Base-by-base conservation (phyloP, 257 asterid genomes). In the Ajuga chamaepitys region DNA sequence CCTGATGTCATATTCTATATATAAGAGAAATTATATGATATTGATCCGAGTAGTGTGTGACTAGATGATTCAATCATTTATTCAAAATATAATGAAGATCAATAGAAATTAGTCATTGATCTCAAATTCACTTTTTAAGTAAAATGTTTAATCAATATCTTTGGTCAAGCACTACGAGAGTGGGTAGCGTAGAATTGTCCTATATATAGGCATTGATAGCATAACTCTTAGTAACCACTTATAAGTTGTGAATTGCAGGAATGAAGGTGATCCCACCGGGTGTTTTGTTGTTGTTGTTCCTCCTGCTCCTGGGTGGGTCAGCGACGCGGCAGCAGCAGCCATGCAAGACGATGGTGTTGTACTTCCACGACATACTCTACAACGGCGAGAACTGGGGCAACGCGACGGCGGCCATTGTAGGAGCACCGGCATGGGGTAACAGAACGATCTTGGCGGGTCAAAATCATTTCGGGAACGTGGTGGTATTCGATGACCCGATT, bases 341-440 rank as follows among this genome's bases (percentile, higher is more conserved):
- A 0, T 89, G 97, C 78, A 89, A 78, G 50, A 55, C 59, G 20
- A 70, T 89, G 16, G 73, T 42, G 2, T 79, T 88, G 73, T 91
- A 67, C 46, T 88, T 88, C 77, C 98, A 91, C 61, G 96, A 91
- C 84, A 76, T 91, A 0, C 72, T 91, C 8, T 91, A 69, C 91
- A 55, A 84, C 9, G 98, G 96, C 1, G 16, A 83, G 22, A 91
- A 91, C 63, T 45, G 78, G 45, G 14, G 66, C 30, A 91, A 91
- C 41, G 91, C 98, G 1, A 91, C 98, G 1, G 34, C 98, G 0
- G 78, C 81, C 76, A 88, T 91, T 0, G 85, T 91, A 0, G 98
- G 82, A 7, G 68, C 91, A 0, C 98, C 96, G 0, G 75, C 76
- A 0, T 81, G 95, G 95, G 93, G 86, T 0, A 84, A 84, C 82